A percentile compares a stretch with the other conserved stretches of the same genome.
These are phyloP conservation scores for Phytophthora hybrid DNA, from an alignment of 352 stramenopile genomes.

Conservation along the genomic window DNA sequence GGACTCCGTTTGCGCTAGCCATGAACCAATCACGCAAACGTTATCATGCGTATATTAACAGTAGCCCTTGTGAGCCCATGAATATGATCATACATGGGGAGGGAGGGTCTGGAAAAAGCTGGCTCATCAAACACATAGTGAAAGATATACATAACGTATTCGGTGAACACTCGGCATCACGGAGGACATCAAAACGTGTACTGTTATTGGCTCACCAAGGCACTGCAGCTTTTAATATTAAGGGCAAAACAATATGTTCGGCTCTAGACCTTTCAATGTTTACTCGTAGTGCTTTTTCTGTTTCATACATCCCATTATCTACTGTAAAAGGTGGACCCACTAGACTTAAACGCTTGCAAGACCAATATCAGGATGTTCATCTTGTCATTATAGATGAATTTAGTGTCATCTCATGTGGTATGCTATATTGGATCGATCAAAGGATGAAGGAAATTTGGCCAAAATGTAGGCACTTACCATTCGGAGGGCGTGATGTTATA, in stretches of 20 bases:
- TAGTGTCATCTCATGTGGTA: conserved; percentile 9
- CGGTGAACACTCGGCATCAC: background rate
- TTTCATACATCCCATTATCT: background rate
- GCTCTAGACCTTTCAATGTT: conserved; percentile 4
- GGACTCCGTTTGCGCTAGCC: no score
- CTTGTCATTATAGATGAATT: conserved; percentile 13
- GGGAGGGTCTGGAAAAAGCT: conserved; percentile 7
- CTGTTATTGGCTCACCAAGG: conserved; percentile 18
- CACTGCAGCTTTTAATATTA: conserved; percentile 17
- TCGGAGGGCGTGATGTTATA: conserved; percentile 1
- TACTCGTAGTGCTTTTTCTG: conserved; percentile 5
- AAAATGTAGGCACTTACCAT: background rate
- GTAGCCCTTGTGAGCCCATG: background rate
- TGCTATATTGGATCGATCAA: conserved; percentile 4
- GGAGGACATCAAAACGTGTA: background rate
- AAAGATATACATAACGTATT: conserved; percentile 14
- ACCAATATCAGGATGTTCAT: conserved; percentile 2
- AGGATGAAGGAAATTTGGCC: conserved; percentile 7
- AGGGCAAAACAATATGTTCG: background rate
- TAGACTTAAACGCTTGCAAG: conserved; percentile 7
- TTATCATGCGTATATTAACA: no score
- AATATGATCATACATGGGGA: conserved; percentile 7
- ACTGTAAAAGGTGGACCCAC: background rate
- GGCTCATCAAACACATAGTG: conserved; percentile 16
- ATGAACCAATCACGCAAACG: no score